A percentile compares a stretch with the other conserved stretches of the same genome.
Evolutionary conservation across 2,329 filamentous ascomycete species (phyloP).

Genomic region (Penicillium griseofulvum): DNA sequence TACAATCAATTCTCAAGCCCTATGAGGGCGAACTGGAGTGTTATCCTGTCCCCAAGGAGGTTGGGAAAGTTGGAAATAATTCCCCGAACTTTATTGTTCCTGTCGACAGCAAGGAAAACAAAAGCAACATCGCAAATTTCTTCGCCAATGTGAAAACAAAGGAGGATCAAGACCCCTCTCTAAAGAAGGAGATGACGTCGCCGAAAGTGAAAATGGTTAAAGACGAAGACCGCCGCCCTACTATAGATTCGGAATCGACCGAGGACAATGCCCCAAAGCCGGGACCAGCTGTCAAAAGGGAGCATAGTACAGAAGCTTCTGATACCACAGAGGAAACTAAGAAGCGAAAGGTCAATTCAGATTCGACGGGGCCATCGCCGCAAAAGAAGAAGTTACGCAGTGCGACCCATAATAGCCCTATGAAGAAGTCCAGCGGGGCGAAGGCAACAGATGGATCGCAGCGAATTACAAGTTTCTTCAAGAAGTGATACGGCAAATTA

Average conservation of each 20-base stretch:
- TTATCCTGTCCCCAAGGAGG: conserved; percentile 82
- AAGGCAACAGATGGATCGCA: conserved; percentile 51
- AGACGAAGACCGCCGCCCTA: conserved; percentile 8
- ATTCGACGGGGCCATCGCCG: conserved; percentile 27
- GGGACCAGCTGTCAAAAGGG: conserved; percentile 48
- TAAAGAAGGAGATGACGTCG: conserved; percentile 32
- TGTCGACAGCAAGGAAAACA: conserved; percentile 80
- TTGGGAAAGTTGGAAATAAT: conserved; percentile 92
- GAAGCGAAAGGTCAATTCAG: conserved; percentile 22
- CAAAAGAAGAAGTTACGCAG: conserved; percentile 54
- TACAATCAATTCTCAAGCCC: conserved; percentile 77
- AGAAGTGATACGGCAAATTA: conserved; percentile 33
- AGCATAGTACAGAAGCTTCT: conserved; percentile 36
- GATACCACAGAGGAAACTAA: conserved; percentile 23
- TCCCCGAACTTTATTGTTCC: conserved; percentile 81
- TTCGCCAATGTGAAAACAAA: conserved; percentile 61
- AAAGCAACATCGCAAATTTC: conserved; percentile 90
- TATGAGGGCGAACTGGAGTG: conserved; percentile 76
- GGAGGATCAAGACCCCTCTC: conserved; percentile 13
- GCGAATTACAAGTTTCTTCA: conserved; percentile 52
- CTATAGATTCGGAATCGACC: not conserved
- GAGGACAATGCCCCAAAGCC: conserved; percentile 53
- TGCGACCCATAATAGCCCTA: conserved; percentile 55
- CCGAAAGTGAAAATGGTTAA: conserved; percentile 29
- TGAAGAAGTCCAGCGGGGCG: conserved; percentile 43